Conservation (phyloP, 139 green algal genomes). For the Pycnococcus provasolii region DNA sequence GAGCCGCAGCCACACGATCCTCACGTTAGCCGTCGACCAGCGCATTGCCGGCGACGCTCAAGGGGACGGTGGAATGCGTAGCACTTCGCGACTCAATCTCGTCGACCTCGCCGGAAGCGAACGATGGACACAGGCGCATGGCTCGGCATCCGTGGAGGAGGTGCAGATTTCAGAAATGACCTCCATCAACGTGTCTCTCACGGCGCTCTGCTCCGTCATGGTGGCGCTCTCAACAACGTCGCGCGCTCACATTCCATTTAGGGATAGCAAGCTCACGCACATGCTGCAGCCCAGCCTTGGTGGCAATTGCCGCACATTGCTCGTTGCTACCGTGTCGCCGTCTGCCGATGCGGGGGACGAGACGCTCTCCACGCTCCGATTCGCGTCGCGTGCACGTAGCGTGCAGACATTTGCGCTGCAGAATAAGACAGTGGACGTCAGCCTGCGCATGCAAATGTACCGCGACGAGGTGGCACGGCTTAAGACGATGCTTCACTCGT, state of each 20-base stretch:
- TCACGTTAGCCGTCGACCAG: conserved; percentile 19
- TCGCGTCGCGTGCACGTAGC: not conserved
- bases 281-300: conserved; percentile 9
- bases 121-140: not conserved
- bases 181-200: conserved; percentile 14
- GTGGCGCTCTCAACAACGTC: not conserved
- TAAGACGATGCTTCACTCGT: too few relatives aligned
- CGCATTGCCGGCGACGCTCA: too few relatives aligned
- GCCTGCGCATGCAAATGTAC: too few relatives aligned
- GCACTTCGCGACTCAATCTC: not conserved
- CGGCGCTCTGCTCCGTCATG: conserved; percentile 7
- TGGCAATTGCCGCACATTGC: not conserved
- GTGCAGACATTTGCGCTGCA: too few relatives aligned
- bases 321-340: not conserved
- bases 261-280: conserved; percentile 16
- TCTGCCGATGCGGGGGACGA: not conserved
- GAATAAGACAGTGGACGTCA: too few relatives aligned
- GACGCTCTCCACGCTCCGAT: conserved; percentile 2
- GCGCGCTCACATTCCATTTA: conserved; percentile 3
- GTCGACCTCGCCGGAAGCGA: not conserved
- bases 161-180: not conserved
- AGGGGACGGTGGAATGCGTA: not conserved
- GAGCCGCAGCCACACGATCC: conserved; percentile 19
- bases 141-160: not conserved
- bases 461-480: too few relatives aligned